Conservation (phyloP, 2,329 filamentous ascomycete species). For the Fusarium aywerte region DNA sequence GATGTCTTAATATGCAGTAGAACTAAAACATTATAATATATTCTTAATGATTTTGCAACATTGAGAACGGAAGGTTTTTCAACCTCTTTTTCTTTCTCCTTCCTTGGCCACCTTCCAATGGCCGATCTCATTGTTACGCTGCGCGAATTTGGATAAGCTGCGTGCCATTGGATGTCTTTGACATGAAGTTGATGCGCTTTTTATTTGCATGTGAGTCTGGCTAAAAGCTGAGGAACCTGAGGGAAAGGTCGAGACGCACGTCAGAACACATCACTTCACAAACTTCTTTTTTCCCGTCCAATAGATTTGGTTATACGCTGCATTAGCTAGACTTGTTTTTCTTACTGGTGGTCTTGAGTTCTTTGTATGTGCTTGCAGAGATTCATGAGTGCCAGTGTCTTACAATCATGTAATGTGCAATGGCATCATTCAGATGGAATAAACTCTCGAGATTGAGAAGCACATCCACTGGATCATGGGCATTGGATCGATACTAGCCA, state of each 20-base stretch:
- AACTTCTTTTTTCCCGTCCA: slow-evolving; percentile 9
- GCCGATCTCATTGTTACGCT: slow-evolving; percentile 5
- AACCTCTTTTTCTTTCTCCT: neutral
- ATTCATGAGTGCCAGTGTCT: neutral
- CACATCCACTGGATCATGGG: neutral
- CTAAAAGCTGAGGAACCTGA: slow-evolving; percentile 1
- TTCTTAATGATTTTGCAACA: neutral
- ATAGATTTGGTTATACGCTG: neutral
- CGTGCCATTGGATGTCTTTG: too few relatives aligned
- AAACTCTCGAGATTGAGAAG: neutral
- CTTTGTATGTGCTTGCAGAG: neutral
- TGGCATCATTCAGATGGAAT: slow-evolving; percentile 22
- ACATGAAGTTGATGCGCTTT: neutral
- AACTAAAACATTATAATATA: too few relatives aligned
- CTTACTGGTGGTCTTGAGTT: neutral
- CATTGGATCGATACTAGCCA: neutral
- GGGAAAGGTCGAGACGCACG: neutral
- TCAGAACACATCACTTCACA: slow-evolving; percentile 21
- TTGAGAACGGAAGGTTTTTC: neutral
- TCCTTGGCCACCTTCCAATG: neutral
- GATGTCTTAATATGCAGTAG: too few relatives aligned
- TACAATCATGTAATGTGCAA: slow-evolving; percentile 9
- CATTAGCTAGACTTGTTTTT: neutral
- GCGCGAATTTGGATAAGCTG: slow-evolving; percentile 14
- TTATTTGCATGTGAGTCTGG: slow-evolving; percentile 31